Conservation (phyloP, 2,329 filamentous ascomycete species). For the Aspergillus hiratsukae region DNA sequence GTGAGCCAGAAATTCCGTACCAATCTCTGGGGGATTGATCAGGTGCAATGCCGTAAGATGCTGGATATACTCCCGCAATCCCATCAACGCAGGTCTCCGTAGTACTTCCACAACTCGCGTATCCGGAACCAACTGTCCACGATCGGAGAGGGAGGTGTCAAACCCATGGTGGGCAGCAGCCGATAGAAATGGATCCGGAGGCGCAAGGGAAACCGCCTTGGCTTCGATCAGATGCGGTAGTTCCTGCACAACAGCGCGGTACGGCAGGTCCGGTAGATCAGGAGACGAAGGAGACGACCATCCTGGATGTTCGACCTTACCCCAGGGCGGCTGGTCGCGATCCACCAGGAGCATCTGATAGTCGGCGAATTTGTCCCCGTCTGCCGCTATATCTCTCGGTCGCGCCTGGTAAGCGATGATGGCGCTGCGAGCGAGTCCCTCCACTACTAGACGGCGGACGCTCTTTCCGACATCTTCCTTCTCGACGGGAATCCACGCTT, state of each 20-base stretch:
- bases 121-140: constrained; percentile 50
- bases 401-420: constrained; percentile 73
- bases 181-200: constrained; percentile 46
- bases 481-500: constrained; percentile 78
- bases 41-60: constrained; percentile 67
- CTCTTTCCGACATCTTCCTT: constrained; percentile 73
- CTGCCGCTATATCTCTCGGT: constrained; percentile 56
- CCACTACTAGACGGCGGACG: constrained; percentile 71
- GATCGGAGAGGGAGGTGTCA: constrained; percentile 27
- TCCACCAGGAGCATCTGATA: constrained; percentile 30
- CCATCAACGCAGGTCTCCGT: constrained; percentile 65
- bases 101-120: constrained; percentile 66
- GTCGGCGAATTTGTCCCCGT: constrained; percentile 29
- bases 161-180: constrained; percentile 33
- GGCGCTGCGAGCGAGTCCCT: constrained; percentile 70
- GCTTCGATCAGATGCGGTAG: constrained; percentile 88
- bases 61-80: constrained; percentile 71
- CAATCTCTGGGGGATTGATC: constrained; percentile 48
- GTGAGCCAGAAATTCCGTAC: constrained; percentile 60
- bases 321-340: constrained; percentile 62
- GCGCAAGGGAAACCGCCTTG: constrained; percentile 82
- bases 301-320: constrained; percentile 75
- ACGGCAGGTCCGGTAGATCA: constrained; percentile 77
- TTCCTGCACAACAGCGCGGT: constrained; percentile 73
- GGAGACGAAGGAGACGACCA: constrained; percentile 77